These are phyloP conservation scores for Penicillium thymicola DNA, from an alignment of 2,329 filamentous ascomycete species.

Conservation along the genomic window DNA sequence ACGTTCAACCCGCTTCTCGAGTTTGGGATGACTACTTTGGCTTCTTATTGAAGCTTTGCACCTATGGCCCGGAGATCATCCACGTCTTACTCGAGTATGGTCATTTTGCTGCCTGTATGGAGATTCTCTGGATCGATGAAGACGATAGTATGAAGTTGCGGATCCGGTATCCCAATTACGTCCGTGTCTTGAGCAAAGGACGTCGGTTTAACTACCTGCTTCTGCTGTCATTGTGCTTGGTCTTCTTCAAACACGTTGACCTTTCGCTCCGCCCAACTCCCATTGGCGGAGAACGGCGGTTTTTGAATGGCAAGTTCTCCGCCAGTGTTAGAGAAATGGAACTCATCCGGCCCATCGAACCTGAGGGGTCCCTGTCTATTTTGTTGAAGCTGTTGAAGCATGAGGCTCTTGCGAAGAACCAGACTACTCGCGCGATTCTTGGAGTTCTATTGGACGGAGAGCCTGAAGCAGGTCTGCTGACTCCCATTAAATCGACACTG, in stretches of 20 bases:
- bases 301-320: constrained; percentile 30
- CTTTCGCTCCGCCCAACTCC: constrained; percentile 30
- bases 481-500: constrained; percentile 53
- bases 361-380: constrained; percentile 33
- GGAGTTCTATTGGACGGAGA: constrained; percentile 54
- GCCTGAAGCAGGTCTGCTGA: constrained; percentile 47
- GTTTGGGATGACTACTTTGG: constrained; percentile 77
- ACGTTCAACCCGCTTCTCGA: constrained; percentile 60
- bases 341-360: constrained; percentile 34
- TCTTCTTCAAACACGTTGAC: constrained; percentile 40
- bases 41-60: constrained; percentile 64
- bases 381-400: constrained; percentile 64
- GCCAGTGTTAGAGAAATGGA: constrained; percentile 34
- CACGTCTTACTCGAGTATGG: constrained; percentile 58
- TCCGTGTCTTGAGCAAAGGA: constrained; percentile 45
- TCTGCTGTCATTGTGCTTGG: constrained; percentile 42
- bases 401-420: constrained; percentile 50
- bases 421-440: constrained; percentile 56
- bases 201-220: constrained; percentile 44
- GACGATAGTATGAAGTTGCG: constrained; percentile 49
- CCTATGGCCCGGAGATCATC: constrained; percentile 58
- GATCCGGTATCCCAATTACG: constrained; percentile 51
- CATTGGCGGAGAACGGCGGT: constrained; percentile 24
- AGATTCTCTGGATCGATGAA: constrained; percentile 60
- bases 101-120: constrained; percentile 58